These are phyloP conservation scores for Fusarium transvaalense DNA, from an alignment of 2,329 filamentous ascomycete species.

Conservation along the genomic window DNA sequence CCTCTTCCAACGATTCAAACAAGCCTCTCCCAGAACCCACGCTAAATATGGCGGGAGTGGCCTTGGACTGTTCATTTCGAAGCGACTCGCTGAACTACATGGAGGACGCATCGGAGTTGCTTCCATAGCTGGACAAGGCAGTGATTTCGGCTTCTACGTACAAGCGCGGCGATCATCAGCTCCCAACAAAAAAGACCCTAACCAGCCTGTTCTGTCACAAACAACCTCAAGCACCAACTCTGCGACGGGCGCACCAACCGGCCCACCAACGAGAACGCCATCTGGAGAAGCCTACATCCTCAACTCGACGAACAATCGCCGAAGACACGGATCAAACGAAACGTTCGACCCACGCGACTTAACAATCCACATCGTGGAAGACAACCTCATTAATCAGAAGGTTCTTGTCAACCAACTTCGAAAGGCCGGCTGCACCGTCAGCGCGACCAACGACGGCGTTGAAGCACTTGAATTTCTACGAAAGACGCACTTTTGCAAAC, in stretches of 20 bases:
- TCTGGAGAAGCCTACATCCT: not conserved
- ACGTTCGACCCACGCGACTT: slow-evolving; percentile 50
- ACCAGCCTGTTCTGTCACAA: slow-evolving; percentile 4
- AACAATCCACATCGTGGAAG: slow-evolving; percentile 73
- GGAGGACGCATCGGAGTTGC: slow-evolving; percentile 74
- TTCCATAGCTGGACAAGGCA: slow-evolving; percentile 68
- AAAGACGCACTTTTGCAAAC: slow-evolving; percentile 49
- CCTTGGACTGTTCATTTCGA: slow-evolving; percentile 73
- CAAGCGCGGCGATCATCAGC: slow-evolving; percentile 62
- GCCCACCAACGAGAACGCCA: not conserved
- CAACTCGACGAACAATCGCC: not conserved
- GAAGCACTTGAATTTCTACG: slow-evolving; percentile 63
- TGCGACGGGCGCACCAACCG: fast-evolving
- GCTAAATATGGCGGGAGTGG: slow-evolving; percentile 75
- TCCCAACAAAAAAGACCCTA: slow-evolving; percentile 29
- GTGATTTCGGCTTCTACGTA: slow-evolving; percentile 73
- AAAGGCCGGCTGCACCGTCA: slow-evolving; percentile 69
- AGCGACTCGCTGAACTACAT: slow-evolving; percentile 72
- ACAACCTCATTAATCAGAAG: slow-evolving; percentile 77
- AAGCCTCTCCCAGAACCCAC: slow-evolving; percentile 64
- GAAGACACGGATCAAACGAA: not conserved
- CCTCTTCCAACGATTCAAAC: slow-evolving; percentile 76
- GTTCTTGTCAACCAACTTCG: slow-evolving; percentile 73
- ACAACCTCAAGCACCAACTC: not conserved
- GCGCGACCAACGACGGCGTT: slow-evolving; percentile 72